Base-by-base conservation (phyloP, 805 yeast species). In the Schizosaccharomyces lindneri region DNA sequence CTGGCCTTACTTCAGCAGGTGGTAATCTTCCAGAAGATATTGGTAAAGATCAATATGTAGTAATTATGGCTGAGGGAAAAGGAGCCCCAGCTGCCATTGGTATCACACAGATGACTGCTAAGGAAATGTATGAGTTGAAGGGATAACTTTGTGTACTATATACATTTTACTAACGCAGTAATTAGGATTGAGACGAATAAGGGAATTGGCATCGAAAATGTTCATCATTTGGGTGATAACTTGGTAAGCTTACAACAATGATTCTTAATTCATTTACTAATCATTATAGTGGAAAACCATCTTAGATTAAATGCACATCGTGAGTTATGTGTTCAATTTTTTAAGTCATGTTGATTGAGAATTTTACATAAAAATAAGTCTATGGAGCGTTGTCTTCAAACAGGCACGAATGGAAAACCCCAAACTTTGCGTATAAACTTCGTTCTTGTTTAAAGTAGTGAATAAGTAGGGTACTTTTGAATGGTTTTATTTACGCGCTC, bases 1-100 rank as follows among this genome's bases (percentile, higher is more conserved):
- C 69, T 9, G 69, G 69, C 3, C 55, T 67, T 19, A 67, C 68
- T 3, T 67, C 69, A 2, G 60, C 65, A 29, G 69, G 69, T 21
- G 69, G 66, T n/a, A 17, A 59, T 31, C 57, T 67, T n/a, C 68
- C 69, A 5, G 63, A 61, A 15, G 65, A 96, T 24, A 80, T 83
- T 48, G 81, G 79, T 55, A 76, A 80, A 66, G 94, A 78, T 62
- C 75, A 82, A n/a, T 77, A 85, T 36, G 95, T 89, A 59, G 78
- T 85, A 7, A 79, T 90, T 31, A 84, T 82, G 69, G 96, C 97
- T 60, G 96, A 89, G 73, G 95, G 95, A 63, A 90, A 90, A 69
- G 94, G 88, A 65, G 76, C 79, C 67, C 95, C 97, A 0, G 74
- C 90, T 72, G 97, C 97, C 5, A 77, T 90, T 63, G 97, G 97